Conservation (phyloP, 2,329 filamentous ascomycete genomes). For the Ceratocystis lukuohia region DNA sequence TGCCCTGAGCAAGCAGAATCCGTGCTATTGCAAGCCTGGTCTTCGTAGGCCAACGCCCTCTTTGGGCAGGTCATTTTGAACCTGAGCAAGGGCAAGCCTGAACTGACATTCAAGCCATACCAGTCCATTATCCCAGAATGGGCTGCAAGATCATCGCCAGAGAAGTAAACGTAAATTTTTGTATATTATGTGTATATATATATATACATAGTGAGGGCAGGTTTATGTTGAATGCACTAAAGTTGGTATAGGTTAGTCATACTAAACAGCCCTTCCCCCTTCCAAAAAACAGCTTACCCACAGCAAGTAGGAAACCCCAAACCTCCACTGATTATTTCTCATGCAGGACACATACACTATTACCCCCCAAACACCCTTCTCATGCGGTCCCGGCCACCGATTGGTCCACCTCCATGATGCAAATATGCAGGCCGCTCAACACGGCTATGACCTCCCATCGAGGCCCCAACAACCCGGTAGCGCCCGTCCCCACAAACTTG, state of each 20-base stretch:
- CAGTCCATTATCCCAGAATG: slow-evolving; percentile 25
- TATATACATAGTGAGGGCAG: not conserved
- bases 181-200: not conserved
- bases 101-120: slow-evolving; percentile 41
- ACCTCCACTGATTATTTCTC: not conserved
- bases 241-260: not conserved
- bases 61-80: slow-evolving; percentile 50
- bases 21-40: slow-evolving; percentile 57
- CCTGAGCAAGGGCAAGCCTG: slow-evolving; percentile 39
- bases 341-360: no score
- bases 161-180: not conserved
- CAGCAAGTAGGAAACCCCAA: not conserved
- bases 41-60: slow-evolving; percentile 80
- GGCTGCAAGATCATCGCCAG: not conserved
- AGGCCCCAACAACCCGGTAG: slow-evolving; percentile 30
- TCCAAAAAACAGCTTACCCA: not conserved
- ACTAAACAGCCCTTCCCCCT: not conserved
- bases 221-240: not conserved
- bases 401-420: slow-evolving; percentile 10
- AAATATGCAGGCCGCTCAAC: slow-evolving; percentile 10
- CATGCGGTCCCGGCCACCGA: not conserved
- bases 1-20: slow-evolving; percentile 62
- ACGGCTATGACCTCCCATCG: slow-evolving; percentile 34
- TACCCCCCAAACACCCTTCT: not conserved
- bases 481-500: slow-evolving; percentile 30